Conservation (phyloP, 2,329 filamentous ascomycete species). For the Ophiostoma pallidulum region DNA sequence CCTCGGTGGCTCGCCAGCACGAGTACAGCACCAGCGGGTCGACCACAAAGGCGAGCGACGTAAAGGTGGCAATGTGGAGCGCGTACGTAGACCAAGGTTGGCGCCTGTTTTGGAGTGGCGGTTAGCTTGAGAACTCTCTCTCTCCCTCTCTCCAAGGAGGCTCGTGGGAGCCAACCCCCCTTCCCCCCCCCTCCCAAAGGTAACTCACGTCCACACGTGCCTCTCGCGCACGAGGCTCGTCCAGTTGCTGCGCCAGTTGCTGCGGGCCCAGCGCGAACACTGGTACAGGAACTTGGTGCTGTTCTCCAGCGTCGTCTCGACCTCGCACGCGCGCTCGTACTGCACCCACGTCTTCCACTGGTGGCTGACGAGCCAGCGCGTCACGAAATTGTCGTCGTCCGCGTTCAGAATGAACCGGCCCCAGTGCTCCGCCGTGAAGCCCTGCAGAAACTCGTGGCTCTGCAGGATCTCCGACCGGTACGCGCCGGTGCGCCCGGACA, state of each 20-base stretch:
- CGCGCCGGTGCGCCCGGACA: conserved; percentile 87
- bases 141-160: too few relatives aligned
- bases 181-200: not conserved
- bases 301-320: conserved; percentile 87
- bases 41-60: conserved; percentile 71
- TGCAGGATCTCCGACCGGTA: conserved; percentile 84
- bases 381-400: conserved; percentile 97
- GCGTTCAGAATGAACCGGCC: conserved; percentile 83
- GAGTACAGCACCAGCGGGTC: conserved; percentile 65
- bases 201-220: conserved; percentile 75
- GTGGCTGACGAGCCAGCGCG: conserved; percentile 87
- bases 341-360: conserved; percentile 93
- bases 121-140: too few relatives aligned
- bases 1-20: conserved; percentile 57
- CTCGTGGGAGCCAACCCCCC: too few relatives aligned
- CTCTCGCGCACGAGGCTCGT: conserved; percentile 79
- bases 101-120: conserved; percentile 44
- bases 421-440: conserved; percentile 89
- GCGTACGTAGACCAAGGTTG: conserved; percentile 93
- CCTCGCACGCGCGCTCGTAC: conserved; percentile 82
- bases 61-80: conserved; percentile 84
- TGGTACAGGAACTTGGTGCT: conserved; percentile 84
- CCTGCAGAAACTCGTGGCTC: conserved; percentile 74
- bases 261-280: conserved; percentile 88
- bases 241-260: conserved; percentile 96